Conservation (phyloP, 352 stramenopile species). For the Phytopythium aichiense region DNA sequence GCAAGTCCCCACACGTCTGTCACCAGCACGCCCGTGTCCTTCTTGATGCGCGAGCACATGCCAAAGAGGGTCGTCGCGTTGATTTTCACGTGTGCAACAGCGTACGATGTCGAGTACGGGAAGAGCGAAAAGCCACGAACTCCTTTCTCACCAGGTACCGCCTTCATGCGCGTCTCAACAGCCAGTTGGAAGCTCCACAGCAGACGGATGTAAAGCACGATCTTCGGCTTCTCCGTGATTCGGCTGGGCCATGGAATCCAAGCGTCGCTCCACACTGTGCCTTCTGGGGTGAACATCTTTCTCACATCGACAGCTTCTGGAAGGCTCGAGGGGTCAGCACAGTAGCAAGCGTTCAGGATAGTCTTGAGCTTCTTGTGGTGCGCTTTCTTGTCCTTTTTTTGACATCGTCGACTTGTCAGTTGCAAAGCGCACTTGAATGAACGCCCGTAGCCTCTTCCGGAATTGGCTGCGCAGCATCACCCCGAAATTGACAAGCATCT, state of each 20-base stretch:
- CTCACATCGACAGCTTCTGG: constrained; percentile 2
- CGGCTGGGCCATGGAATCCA: constrained; percentile 11
- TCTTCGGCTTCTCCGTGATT: constrained; percentile 11
- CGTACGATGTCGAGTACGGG: background rate
- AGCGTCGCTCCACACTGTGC: constrained; percentile 7
- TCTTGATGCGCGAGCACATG: constrained; percentile 8
- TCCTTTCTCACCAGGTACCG: constrained; percentile 4
- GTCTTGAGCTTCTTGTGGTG: constrained; percentile 6
- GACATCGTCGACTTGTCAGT: background rate
- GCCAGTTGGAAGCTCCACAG: constrained; percentile 7
- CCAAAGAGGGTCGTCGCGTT: background rate
- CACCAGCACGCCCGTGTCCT: background rate
- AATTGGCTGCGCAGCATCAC: constrained; percentile 10
- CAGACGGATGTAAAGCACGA: constrained; percentile 8
- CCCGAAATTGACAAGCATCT: too few relatives aligned
- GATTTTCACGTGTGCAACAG: too few relatives aligned
- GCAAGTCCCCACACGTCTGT: background rate
- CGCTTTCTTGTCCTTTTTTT: background rate
- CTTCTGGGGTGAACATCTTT: constrained; percentile 3
- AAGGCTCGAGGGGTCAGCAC: background rate
- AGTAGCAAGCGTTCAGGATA: constrained; percentile 9
- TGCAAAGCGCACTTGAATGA: background rate
- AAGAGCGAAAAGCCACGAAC: constrained; percentile 13
- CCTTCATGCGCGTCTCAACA: constrained; percentile 8
- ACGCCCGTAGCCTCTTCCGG: background rate